Base-by-base conservation (phyloP, 2,329 filamentous ascomycete genomes). In the Chrysosphaeria jannelii region DNA sequence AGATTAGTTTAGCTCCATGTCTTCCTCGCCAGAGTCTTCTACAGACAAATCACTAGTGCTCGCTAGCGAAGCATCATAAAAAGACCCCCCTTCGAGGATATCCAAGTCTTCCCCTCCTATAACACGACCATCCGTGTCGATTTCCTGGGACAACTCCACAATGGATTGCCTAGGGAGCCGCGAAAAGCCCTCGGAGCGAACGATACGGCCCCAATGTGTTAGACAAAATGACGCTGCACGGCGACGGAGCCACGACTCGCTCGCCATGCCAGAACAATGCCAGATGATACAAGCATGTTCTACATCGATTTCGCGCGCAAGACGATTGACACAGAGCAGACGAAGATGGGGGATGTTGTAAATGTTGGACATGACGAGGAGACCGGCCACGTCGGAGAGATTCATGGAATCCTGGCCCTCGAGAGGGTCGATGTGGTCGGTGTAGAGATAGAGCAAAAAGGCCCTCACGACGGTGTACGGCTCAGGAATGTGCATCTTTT, bases 401-500 rank as follows among this genome's bases (percentile, higher is more conserved):
- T 68, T 57, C 0, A 61, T 59, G 46, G 85, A 75, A 8, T 23
- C 25, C 4, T 14, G 20, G 3, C 10, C 12, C 8, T 19, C 20
- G 19, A 14, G 19, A 20, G 50, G 45, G 32, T 62, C 52, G 33
- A 97, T 91, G 34, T 69, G 81, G 42, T 97, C 85, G 0, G 85
- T 91, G 44, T 97, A 97, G 1, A 97, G 59, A 38, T 91, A 97
- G 45, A 85, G 81, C 14, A 97, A 54, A 39, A 97, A 97, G 1
- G 81, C 76, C 34, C 75, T 78, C 22, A 97, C 85, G 0, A 90
- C 78, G 2, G 66, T 68, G 43, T 91, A 93, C 1, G 81, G 79
- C 38, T 97, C 88, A 0, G 85, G 81, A 21, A 97, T 90, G 44
- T 97, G 81, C 70, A 97, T 85, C 43, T 74, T 78, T 37, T 85